Evolutionary conservation across 1,284 basidiomycete genomes (phyloP), one percentile per base, ranked within the genome.

Genomic region (Xerocomus nothofagi): DNA sequence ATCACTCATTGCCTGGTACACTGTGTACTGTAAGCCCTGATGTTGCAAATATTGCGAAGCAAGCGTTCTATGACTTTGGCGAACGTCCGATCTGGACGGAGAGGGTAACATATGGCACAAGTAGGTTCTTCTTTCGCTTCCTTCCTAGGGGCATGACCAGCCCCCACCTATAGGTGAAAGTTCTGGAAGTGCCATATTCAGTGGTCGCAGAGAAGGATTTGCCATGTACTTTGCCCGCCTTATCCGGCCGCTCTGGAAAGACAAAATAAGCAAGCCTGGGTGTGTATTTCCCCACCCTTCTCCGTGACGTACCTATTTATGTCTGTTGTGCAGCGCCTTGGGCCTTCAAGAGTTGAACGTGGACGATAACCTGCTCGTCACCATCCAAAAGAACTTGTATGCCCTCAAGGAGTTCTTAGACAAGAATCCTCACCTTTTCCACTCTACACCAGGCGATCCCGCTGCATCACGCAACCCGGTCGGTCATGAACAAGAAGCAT

Each of bases 201-300:
- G 92, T 59, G 89, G 92, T 32, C 81, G 93, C 44, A 82, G 94
- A 58, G 93, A 98, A 70, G 96, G 93, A 1, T 76, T 98, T 33
- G 89, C 88, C 0, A 71, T 96, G 29, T 95, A 93, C 66, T 82
- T 98, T 60, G 84, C 92, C 4, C 80, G 96, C 45, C 75, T 96
- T 23, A 73, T 98, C 15, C 76, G 93, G 33, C 89, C 92, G 1
- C 78, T 98, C 53, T 98, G 96, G 95, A 88, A 86, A 60, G 75
- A 80, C 47, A 90, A 86, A 60, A 72, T 98, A 49, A 88, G 85
- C 5, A 75, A 74, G 48, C 62, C 75, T 29, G 74, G 79, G 88
- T 89, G 62, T 47, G 73, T 66, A 14, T 29, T 39, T 23, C 24
- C 11, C 4, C 7, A 26, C 34, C 31, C n/a, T 42, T 11, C 17